Evolutionary conservation across 805 yeast genomes (phyloP), one percentile per base, ranked within the genome.

Genomic region (Ogataea minuta): DNA sequence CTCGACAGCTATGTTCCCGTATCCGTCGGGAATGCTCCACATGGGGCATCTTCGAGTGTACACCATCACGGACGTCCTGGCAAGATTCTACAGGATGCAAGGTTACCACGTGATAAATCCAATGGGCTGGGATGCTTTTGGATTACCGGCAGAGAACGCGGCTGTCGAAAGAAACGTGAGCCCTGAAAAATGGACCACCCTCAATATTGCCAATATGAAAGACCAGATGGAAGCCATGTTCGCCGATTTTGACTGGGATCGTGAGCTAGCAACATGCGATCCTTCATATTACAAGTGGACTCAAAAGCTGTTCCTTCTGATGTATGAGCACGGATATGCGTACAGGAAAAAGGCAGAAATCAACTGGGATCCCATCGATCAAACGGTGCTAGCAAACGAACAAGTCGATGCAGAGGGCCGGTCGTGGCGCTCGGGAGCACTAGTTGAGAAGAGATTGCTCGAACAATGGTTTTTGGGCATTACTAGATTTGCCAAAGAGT

Each of bases 101-200:
- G 96, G 96, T 1, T 74, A 71, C 50, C 66, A 79, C 26, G 96
- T 91, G 10, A 70, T 91, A 2, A 96, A 93, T 57, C 97, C 98
- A 0, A 90, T 93, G 95, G 99, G 99, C 0, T 93, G 97, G 97
- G 99, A 93, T 68, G 95, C 98, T 0, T 93, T 93, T 70, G 99
- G 99, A 1, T 68, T 93, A 19, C 99, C 99, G 0, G 99, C 99
- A 1, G 99, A 93, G 59, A 93, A 93, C 60, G 99, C 99, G 0
- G 99, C 99, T 0, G 81, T 88, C 21, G 96, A 90, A 59, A 66
- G 95, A 45, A 78, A 79, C 1, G 71, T 87, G 9, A 78, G 77
- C 46, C 97, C 99, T 0, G 75, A 77, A 0, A 72, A 62, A 1
- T 93, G 99, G 99, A 93, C 99, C 0, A 70, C 66, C 28, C 54